Evolutionary conservation across 1,284 basidiomycete species (phyloP).

Genomic region (Rhodotorula sp.): DNA sequence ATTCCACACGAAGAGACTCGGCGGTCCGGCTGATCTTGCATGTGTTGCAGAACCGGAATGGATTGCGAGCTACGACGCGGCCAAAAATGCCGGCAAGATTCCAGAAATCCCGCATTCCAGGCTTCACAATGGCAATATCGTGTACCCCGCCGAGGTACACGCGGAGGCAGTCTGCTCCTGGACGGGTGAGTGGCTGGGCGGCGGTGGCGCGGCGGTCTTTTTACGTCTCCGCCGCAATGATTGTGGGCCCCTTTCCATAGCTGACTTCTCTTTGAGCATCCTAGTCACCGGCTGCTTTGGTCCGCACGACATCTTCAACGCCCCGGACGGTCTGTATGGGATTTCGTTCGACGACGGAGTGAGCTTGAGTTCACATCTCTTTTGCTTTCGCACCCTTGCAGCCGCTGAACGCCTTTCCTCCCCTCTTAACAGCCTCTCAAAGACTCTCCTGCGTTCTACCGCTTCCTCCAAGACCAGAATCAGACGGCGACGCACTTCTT

Average conservation of each 20-base stretch:
- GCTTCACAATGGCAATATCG: not conserved
- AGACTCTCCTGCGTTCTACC: slow-evolving; percentile 55
- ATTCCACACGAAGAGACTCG: no score
- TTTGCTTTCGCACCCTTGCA: not conserved
- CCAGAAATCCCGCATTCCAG: slow-evolving; percentile 16
- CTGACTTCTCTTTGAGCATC: not conserved
- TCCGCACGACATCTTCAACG: slow-evolving; percentile 11
- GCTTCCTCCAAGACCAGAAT: slow-evolving; percentile 63
- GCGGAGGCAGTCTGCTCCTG: slow-evolving; percentile 22
- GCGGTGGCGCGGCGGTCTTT: not conserved
- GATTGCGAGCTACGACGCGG: slow-evolving; percentile 16
- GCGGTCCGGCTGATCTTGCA: not conserved
- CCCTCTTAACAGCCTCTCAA: slow-evolving; percentile 35
- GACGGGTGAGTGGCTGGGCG: slow-evolving; percentile 7
- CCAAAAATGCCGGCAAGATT: slow-evolving; percentile 22
- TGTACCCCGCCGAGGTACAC: not conserved
- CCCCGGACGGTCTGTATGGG: slow-evolving; percentile 20
- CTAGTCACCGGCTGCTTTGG: slow-evolving; percentile 13
- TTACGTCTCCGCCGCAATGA: slow-evolving; percentile 55
- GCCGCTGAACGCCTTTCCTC: not conserved
- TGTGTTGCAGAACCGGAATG: slow-evolving; percentile 6
- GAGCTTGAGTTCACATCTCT: no score
- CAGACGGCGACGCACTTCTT: slow-evolving; percentile 73
- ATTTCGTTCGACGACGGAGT: slow-evolving; percentile 72
- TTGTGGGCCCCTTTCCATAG: slow-evolving; percentile 50